Conservation (phyloP, 2,329 filamentous ascomycete genomes). For the Apiospora koreana region DNA sequence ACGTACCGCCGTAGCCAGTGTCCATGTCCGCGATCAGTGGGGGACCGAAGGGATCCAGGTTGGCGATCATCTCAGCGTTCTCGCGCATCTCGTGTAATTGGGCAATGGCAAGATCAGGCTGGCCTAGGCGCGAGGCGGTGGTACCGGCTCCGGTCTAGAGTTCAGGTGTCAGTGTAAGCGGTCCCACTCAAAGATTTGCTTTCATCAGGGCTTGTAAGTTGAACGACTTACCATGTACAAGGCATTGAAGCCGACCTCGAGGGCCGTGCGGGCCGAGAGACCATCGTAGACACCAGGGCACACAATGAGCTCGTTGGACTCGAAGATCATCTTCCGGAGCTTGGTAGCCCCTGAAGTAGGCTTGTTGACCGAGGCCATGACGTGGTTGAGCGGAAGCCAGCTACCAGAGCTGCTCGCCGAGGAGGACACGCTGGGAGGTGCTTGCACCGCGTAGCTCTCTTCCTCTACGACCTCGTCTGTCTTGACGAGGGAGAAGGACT, state of each 20-base stretch:
- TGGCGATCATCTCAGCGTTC: conserved; percentile 55
- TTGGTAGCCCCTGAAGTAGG: conserved; percentile 33
- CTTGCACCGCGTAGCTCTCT: neutral
- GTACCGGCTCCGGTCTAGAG: conserved; percentile 52
- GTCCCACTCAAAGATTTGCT: neutral
- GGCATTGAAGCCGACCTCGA: conserved; percentile 48
- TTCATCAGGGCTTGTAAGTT: neutral
- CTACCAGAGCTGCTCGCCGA: neutral
- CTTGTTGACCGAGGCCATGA: conserved; percentile 23
- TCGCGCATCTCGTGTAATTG: conserved; percentile 53
- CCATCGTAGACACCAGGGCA: conserved; percentile 54
- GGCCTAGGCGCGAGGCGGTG: conserved; percentile 46
- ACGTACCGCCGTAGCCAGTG: conserved; percentile 53
- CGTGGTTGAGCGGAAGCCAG: conserved; percentile 22
- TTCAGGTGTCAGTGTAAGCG: conserved; percentile 17
- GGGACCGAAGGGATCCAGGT: conserved; percentile 44
- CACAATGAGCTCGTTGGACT: conserved; percentile 38
- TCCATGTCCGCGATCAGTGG: conserved; percentile 56
- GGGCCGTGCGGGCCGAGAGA: conserved; percentile 48
- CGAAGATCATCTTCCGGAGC: conserved; percentile 32
- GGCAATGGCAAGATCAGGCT: conserved; percentile 51
- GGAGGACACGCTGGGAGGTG: neutral
- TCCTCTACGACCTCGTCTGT: neutral
- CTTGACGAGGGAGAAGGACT: neutral
- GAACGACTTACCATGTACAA: conserved; percentile 48